phyloP scores from a whole-genome alignment of 257 asterid genomes.

The Przewalskia tangutica region DNA sequence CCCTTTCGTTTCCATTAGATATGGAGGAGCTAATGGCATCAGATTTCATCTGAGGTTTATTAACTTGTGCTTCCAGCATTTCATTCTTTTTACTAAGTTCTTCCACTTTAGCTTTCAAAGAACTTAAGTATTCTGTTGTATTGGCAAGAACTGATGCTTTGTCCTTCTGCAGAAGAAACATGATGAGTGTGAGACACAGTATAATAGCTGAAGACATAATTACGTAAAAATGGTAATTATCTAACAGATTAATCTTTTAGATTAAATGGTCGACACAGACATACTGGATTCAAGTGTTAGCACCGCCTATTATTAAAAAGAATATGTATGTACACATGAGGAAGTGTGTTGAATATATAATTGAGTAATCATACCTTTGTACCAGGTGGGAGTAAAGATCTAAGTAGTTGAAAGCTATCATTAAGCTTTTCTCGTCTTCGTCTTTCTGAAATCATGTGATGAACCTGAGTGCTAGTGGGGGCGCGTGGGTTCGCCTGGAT shows the following conservation, averaged over 20 bases:
- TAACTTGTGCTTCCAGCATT: not conserved
- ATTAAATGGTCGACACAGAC: not conserved
- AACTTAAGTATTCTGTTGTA: slow-evolving; percentile 2
- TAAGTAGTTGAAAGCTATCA: slow-evolving; percentile 3
- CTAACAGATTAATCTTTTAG: not conserved
- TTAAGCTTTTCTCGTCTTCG: slow-evolving; percentile 3
- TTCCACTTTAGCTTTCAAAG: slow-evolving; percentile 6
- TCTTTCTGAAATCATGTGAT: slow-evolving; percentile 10
- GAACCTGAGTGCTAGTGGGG: slow-evolving; percentile 5
- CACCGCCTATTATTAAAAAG: not conserved
- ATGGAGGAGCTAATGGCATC: not conserved
- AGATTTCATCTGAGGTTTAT: not conserved
- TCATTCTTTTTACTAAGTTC: slow-evolving; percentile 1
- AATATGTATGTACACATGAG: not conserved
- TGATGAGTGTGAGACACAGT: too few species aligned
- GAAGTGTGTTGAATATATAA: not conserved
- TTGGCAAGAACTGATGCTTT: slow-evolving; percentile 10
- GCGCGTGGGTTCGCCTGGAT: not conserved
- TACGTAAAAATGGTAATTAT: not conserved
- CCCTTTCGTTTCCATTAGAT: not conserved
- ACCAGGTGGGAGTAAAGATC: slow-evolving; percentile 8
- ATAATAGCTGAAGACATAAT: too few species aligned
- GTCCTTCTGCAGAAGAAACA: slow-evolving; percentile 6
- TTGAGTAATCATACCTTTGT: slow-evolving; percentile 4
- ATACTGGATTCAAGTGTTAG: not conserved